Base-by-base conservation (phyloP, 2,329 filamentous ascomycete genomes). In the Stylonectria norvegica region DNA sequence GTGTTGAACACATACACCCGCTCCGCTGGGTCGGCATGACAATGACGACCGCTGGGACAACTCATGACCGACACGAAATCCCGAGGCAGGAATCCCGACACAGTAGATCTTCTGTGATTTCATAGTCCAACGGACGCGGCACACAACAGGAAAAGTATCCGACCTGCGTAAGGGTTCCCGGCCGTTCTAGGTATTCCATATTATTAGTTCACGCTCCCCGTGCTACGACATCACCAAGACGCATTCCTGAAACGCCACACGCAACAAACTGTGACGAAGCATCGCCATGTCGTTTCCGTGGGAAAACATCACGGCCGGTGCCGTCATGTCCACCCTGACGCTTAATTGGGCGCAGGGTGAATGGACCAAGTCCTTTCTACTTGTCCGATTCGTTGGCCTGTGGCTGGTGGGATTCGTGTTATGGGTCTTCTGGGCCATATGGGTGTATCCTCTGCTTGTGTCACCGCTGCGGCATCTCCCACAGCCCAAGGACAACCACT, bases 381-480 rank as follows among this genome's bases (percentile, higher is more conserved):
- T 63, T 11, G 35, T 45, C 28, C 55, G 47, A 23, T 73, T 74
- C 38, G 28, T 52, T 5, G 45, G 46, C 10, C 42, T 62, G 19
- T 76, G 64, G 63, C 5, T 60, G 3, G 34, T 62, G 4, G 62
- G 69, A 44, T 43, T 64, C 15, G 22, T 65, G 7, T 23, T 50
- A 4, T 73, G 63, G 57, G 56, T 30, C 12, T 11, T 68, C n/a
- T 78, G 68, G 64, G 49, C 49, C 2, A 52, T 71, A 16, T 58
- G 76, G 28, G 55, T 78, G 20, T 78, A 71, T 49, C 75, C 75
- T 12, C 66, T 68, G 19, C 57, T 67, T 49, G 64, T 76, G 48
- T 79, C 75, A 15, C 72, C 73, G 3, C 59, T 78, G 40, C 63
- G 69, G 12, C 61, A 65, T 35, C 58, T 79, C 5, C 75, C 75